Evolutionary conservation across 2,329 filamentous ascomycete species (phyloP), one percentile per base, ranked within the genome.

Genomic region (Cladosporium oxysporum): DNA sequence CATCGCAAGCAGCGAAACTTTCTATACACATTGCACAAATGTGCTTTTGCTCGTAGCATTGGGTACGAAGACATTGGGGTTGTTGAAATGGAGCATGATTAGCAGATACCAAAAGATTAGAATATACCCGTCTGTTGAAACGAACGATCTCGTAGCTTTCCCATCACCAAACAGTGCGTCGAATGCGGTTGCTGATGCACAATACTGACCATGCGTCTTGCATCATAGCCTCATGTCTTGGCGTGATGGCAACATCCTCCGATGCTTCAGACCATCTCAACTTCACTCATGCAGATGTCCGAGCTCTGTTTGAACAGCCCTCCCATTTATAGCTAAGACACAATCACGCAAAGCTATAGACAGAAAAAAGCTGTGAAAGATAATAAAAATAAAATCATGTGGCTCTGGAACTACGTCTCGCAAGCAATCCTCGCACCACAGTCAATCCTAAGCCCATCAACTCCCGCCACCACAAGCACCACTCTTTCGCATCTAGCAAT

Each of bases 41-140:
- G 55, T 41, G 55, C 31, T 37, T 58, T 41, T 41, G 23, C 33
- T 58, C 31, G 55, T 37, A 33, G 31, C 33, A 58, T 58, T 59
- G 57, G 57, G 57, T 59, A 59, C 18, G 57, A 23, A 16, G 29
- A 58, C 33, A 41, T 58, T 52, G 49, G 41, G 52, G 52, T n/a
- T 55, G 52, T 55, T 8, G 31, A 55, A 55, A 55, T 21, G 52
- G 16, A 33, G 31, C 52, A 55, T 55, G 33, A 26, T 57, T 63
- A 63, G 50, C 61, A 63, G 61, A 57, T 57, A 55, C 26, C 61
- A 63, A 52, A 33, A 37, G 33, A 23, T 63, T 55, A 63, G 61
- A 63, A 63, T 63, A 63, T 63, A 63, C 61, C 61, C 61, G 35
- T 55, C 33, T 63, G 18, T 31, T 50, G 5, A 18, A 62, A 47